phyloP scores from a whole-genome alignment of 108 stramenopile species.

The Cyclotella baltica region DNA sequence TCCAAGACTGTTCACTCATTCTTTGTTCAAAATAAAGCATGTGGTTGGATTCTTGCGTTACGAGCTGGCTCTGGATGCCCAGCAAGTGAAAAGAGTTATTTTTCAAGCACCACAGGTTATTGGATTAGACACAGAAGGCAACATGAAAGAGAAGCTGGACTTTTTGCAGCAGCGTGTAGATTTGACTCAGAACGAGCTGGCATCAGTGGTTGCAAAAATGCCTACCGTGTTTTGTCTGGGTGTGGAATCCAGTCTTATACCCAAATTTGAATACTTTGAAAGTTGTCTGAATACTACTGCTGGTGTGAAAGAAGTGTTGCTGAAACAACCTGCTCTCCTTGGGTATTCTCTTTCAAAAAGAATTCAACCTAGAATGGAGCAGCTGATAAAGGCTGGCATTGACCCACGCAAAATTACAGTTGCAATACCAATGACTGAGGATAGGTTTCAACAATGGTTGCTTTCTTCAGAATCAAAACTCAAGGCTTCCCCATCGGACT shows the following conservation, averaged over 20 bases:
- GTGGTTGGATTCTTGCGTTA: conserved; percentile 73
- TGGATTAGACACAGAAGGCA: conserved; percentile 59
- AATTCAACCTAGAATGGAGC: conserved; percentile 73
- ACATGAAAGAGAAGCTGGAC: conserved; percentile 62
- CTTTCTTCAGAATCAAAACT: conserved; percentile 20
- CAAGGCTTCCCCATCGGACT: conserved; percentile 9
- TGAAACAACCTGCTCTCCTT: conserved; percentile 72
- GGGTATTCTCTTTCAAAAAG: conserved; percentile 81
- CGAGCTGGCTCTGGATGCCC: conserved; percentile 69
- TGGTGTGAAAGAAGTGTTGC: conserved; percentile 49
- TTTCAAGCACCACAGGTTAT: conserved; percentile 80
- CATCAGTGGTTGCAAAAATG: conserved; percentile 69
- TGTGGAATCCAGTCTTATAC: conserved; percentile 63
- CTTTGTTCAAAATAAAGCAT: conserved; percentile 76
- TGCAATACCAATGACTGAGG: conserved; percentile 73
- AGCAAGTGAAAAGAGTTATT: conserved; percentile 74
- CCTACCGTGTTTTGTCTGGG: conserved; percentile 66
- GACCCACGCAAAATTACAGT: conserved; percentile 63
- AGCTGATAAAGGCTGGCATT: conserved; percentile 55
- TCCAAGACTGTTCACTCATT: conserved; percentile 76
- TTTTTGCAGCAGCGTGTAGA: conserved; percentile 57
- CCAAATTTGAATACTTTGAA: conserved; percentile 76
- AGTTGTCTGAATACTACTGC: conserved; percentile 31
- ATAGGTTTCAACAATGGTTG: conserved; percentile 72
- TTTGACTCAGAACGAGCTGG: conserved; percentile 48